Evolutionary conservation across 768 basidiomycete genomes (phyloP).

Genomic region (Suillus cothurnatus): DNA sequence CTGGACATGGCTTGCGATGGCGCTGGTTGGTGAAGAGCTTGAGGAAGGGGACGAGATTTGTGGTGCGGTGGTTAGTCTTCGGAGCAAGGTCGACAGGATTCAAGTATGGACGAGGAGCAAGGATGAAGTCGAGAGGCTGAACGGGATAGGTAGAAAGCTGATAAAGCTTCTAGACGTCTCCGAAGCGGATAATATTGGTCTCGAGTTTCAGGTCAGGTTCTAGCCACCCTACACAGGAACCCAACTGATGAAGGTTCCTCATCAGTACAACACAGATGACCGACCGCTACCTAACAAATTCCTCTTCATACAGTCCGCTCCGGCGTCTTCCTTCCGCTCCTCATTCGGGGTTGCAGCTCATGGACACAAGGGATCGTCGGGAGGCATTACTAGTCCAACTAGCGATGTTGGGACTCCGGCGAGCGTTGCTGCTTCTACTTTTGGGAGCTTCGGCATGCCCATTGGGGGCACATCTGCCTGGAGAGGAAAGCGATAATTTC

Average conservation of each 20-base stretch:
- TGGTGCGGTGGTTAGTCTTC: slow-evolving; percentile 83
- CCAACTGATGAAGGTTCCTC: background rate
- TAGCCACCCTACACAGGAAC: slow-evolving; percentile 1
- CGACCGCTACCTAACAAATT: slow-evolving; percentile 82
- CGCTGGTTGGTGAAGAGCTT: slow-evolving; percentile 79
- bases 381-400: slow-evolving; percentile 22
- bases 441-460: slow-evolving; percentile 48
- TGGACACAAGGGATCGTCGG: slow-evolving; percentile 23
- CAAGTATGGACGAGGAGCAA: slow-evolving; percentile 89
- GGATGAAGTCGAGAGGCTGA: slow-evolving; percentile 84
- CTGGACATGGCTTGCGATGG: slow-evolving; percentile 92
- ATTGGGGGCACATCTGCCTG: slow-evolving; percentile 34
- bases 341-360: slow-evolving; percentile 52
- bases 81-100: slow-evolving; percentile 86
- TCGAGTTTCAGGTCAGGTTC: slow-evolving; percentile 82
- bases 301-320: slow-evolving; percentile 73
- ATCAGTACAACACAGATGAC: slow-evolving; percentile 86
- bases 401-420: slow-evolving; percentile 24
- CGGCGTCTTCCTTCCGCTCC: slow-evolving; percentile 65
- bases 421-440: slow-evolving; percentile 41
- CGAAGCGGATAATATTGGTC: slow-evolving; percentile 80
- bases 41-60: slow-evolving; percentile 75
- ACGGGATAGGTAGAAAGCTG: slow-evolving; percentile 81
- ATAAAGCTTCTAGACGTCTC: slow-evolving; percentile 83
- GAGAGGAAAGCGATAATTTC: slow-evolving; percentile 29